Evolutionary conservation across 129 eudicot genomes (phyloP).

Genomic region (Flaveria linearis): DNA sequence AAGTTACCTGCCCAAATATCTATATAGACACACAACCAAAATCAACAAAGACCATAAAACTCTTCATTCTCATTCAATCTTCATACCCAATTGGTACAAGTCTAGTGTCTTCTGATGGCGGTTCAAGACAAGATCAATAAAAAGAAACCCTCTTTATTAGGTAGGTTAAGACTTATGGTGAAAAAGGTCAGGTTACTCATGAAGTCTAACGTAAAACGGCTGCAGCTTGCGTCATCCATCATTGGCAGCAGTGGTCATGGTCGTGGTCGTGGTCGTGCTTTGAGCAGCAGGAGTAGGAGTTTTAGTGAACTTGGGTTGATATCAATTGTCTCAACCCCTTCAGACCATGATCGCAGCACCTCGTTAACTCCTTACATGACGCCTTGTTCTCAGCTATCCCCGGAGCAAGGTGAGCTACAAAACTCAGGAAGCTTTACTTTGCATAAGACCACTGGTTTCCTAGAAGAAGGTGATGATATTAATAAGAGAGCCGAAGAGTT

Average conservation of each 20-base stretch:
- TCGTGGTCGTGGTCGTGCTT: neutral
- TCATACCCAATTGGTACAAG: neutral
- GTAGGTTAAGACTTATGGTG: constrained; percentile 52
- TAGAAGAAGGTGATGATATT: constrained; percentile 55
- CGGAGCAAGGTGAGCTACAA: constrained; percentile 24
- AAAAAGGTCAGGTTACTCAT: constrained; percentile 58
- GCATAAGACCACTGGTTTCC: constrained; percentile 52
- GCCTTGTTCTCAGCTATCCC: constrained; percentile 21
- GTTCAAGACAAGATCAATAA: neutral
- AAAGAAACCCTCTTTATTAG: constrained; percentile 41
- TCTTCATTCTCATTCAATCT: constrained; percentile 16
- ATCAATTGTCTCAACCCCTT: constrained; percentile 29
- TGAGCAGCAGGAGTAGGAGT: constrained; percentile 49
- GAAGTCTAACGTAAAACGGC: constrained; percentile 38
- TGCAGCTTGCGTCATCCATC: constrained; percentile 54
- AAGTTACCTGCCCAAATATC: too few relatives aligned
- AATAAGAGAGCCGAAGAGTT: constrained; percentile 72
- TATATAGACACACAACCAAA: too few relatives aligned
- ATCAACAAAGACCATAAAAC: too few relatives aligned
- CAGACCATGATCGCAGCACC: constrained; percentile 17
- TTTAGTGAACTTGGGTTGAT: constrained; percentile 59
- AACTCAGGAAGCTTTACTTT: constrained; percentile 36
- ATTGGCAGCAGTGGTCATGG: constrained; percentile 30
- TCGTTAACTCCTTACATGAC: constrained; percentile 30
- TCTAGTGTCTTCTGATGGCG: constrained; percentile 22